These are phyloP conservation scores for Calendula officinalis DNA, from an alignment of 129 eudicot species.

Conservation along the genomic window DNA sequence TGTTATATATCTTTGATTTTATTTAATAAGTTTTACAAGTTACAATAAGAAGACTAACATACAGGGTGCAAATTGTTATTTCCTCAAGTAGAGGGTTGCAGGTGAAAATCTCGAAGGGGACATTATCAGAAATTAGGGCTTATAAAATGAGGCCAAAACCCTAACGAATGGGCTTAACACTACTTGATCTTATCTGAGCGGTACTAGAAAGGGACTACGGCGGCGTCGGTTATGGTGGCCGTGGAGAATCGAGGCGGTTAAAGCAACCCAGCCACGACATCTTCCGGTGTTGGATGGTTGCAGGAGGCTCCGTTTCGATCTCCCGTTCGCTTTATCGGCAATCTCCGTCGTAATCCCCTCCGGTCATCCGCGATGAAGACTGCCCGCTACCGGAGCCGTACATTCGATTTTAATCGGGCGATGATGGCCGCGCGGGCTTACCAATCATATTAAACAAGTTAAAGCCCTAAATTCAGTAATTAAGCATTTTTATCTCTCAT, in stretches of 20 bases:
- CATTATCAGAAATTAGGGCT: background rate
- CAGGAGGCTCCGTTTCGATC: slow-evolving; percentile 46
- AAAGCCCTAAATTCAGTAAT: background rate
- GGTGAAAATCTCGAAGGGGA: background rate
- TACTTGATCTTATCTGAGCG: slow-evolving; percentile 85
- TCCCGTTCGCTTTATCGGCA: background rate
- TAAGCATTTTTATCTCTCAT: too few species aligned
- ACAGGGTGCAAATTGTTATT: background rate
- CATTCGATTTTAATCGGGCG: slow-evolving; percentile 37
- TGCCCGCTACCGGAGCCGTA: slow-evolving; percentile 61
- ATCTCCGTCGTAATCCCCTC: slow-evolving; percentile 15
- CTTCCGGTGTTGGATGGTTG: slow-evolving; percentile 27
- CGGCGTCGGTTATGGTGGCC: slow-evolving; percentile 25
- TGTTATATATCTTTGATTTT: background rate
- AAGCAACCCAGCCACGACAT: slow-evolving; percentile 33
- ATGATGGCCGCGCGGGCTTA: slow-evolving; percentile 70
- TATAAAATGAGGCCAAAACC: slow-evolving; percentile 18
- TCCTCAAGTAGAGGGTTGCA: background rate
- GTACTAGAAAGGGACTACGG: slow-evolving; percentile 18
- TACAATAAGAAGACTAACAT: background rate
- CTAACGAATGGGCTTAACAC: slow-evolving; percentile 25
- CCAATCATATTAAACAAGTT: slow-evolving; percentile 1
- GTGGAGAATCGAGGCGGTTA: slow-evolving; percentile 8
- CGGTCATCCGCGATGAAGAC: slow-evolving; percentile 56
- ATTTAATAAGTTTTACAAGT: too few species aligned